phyloP scores from a whole-genome alignment of 2,329 filamentous ascomycete species.

The Trichoderma polysporum region DNA sequence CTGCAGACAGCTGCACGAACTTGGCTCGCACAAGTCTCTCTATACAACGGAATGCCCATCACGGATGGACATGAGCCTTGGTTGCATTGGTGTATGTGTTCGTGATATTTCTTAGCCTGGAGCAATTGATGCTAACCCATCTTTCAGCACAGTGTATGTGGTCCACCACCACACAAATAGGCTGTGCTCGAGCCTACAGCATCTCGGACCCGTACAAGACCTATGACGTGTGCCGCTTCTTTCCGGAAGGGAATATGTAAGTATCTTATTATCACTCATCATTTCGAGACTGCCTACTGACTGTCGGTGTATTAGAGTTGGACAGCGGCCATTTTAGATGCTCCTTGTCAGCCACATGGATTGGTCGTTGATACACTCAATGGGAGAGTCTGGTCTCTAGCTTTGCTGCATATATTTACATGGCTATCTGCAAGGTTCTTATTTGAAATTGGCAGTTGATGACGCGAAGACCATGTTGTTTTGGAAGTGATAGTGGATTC shows the following conservation, averaged over 20 bases:
- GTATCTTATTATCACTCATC: conserved; percentile 6
- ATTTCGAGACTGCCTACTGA: background rate
- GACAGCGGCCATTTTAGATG: conserved; percentile 30
- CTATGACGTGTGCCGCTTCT: conserved; percentile 38
- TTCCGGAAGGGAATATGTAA: conserved; percentile 39
- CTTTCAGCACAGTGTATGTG: conserved; percentile 39
- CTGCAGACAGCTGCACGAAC: conserved; percentile 32
- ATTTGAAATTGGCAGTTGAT: background rate
- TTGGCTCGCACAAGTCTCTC: conserved; percentile 35
- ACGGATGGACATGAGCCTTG: conserved; percentile 35
- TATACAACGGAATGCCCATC: conserved; percentile 34
- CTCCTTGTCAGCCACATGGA: background rate
- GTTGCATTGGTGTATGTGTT: conserved; percentile 39
- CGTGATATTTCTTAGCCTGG: background rate
- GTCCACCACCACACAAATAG: conserved; percentile 35
- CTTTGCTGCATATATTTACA: too few species aligned
- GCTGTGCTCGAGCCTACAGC: conserved; percentile 36
- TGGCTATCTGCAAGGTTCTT: background rate
- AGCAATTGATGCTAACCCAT: background rate
- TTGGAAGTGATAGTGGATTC: background rate
- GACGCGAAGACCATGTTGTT: too few species aligned
- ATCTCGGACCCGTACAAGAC: conserved; percentile 35
- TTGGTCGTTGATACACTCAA: too few species aligned
- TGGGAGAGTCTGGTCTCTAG: background rate
- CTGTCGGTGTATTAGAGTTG: conserved; percentile 25